Conservation (phyloP, 192 early-diverging fungal species). For the Chytriomyces sp. region DNA sequence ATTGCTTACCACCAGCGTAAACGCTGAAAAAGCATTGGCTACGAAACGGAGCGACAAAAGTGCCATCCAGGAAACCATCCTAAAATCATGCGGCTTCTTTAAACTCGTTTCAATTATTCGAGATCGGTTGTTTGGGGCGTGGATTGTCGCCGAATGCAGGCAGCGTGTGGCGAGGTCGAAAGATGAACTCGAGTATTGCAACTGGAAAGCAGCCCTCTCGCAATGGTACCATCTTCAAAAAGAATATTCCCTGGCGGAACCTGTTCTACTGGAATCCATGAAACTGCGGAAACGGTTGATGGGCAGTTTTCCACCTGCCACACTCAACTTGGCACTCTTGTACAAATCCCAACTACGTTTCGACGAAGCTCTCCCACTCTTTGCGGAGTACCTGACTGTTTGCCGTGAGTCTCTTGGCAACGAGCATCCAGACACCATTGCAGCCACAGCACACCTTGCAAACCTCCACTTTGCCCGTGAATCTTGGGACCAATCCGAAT, state of each 20-base stretch:
- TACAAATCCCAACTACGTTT: neutral
- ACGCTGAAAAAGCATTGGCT: neutral
- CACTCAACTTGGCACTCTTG: neutral
- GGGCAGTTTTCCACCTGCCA: neutral
- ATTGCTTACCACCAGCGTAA: neutral
- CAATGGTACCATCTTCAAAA: neutral
- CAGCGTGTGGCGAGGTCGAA: neutral
- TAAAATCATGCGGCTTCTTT: neutral
- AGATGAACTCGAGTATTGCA: neutral
- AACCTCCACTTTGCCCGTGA: neutral
- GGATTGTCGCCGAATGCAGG: neutral
- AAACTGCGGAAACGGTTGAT: neutral
- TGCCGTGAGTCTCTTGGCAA: neutral
- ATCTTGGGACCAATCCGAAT: neutral
- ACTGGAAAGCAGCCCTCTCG: neutral
- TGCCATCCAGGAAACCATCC: neutral
- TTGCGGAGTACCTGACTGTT: neutral
- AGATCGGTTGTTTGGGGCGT: neutral
- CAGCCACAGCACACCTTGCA: neutral
- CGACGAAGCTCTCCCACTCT: neutral
- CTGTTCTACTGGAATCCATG: neutral
- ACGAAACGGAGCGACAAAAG: neutral
- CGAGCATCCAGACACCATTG: neutral
- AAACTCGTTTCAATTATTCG: neutral
- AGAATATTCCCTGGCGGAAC: neutral